Evolutionary conservation across 2,329 filamentous ascomycete genomes (phyloP), one percentile per base, ranked within the genome.

Genomic region (Sporothrix mexicana): DNA sequence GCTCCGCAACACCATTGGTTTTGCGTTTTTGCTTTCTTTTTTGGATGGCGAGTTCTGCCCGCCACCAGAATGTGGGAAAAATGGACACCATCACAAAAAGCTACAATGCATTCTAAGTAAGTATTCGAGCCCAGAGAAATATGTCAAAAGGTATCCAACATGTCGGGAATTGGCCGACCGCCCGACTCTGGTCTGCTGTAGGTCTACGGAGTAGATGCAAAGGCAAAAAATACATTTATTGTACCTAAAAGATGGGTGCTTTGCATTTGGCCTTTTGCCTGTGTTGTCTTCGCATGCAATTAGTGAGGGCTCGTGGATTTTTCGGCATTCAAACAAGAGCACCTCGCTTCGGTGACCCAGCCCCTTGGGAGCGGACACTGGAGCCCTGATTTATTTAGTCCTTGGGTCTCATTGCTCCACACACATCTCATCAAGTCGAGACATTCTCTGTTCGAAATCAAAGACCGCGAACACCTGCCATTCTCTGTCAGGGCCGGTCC

Each of bases 281-380:
- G 51, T 20, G 7, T 53, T 23, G 9, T 8, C 51, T 55, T 55
- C 6, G 7, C 51, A 0, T 55, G 12, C 51, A 55, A 23, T 7
- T 12, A 20, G 36, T 43, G 7, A 10, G 5, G 17, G 3, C 36
- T 66, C 61, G 61, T 66, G 20, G 41, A 23, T 25, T 17, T 8
- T 66, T 47, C 61, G 61, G 61, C 61, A 66, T 47, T 64, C 61
- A 25, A 17, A 45, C 17, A 41, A 5, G 59, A 62, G 36, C 36
- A 23, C 9, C 3, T 62, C 59, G 59, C 59, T 23, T 64, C 36
- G 41, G 17, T 43, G 59, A 15, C 59, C 59, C 59, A 41, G 59
- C 36, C 59, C 59, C 36, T 64, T 64, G 59, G 41, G 20, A 64
- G n/a, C 59, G 61, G 61, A 45, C 41, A 25, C 61, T 25, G 41